These are phyloP conservation scores for Citrus australasica DNA, from an alignment of 345 rosid genomes.

Conservation along the genomic window DNA sequence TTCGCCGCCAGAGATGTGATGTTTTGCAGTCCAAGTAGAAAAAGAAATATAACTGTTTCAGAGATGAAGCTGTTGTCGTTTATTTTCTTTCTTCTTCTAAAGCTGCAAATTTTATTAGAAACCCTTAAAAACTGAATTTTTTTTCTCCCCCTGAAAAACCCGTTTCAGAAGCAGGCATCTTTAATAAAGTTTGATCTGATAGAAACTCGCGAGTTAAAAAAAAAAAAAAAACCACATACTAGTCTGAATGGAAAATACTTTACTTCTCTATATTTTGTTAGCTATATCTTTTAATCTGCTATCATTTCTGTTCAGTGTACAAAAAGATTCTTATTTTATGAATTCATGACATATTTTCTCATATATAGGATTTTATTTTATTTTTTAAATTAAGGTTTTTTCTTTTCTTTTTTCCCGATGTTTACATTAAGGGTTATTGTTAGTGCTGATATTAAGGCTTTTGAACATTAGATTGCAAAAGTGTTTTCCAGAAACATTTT, in stretches of 20 bases:
- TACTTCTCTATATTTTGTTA: background rate
- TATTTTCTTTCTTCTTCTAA: slow-evolving; percentile 5
- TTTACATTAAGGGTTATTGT: no score
- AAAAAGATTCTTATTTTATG: background rate
- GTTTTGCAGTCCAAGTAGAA: slow-evolving; percentile 18
- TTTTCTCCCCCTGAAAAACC: background rate
- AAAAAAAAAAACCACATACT: background rate
- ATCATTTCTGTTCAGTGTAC: background rate
- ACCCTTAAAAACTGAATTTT: background rate
- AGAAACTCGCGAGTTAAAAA: background rate
- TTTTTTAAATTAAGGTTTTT: no score
- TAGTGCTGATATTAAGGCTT: no score
- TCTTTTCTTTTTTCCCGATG: no score
- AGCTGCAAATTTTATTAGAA: slow-evolving; percentile 19
- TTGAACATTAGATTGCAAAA: no score
- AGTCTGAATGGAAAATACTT: background rate
- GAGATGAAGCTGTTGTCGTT: background rate
- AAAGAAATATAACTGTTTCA: background rate
- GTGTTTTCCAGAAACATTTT: no score
- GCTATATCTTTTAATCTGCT: background rate
- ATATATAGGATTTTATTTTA: background rate
- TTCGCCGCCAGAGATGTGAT: slow-evolving; percentile 34
- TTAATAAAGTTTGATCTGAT: background rate
- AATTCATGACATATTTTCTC: background rate
- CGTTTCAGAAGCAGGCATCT: background rate